These are phyloP conservation scores for Iris pallida DNA, from an alignment of 116 monocot species.

Conservation along the genomic window DNA sequence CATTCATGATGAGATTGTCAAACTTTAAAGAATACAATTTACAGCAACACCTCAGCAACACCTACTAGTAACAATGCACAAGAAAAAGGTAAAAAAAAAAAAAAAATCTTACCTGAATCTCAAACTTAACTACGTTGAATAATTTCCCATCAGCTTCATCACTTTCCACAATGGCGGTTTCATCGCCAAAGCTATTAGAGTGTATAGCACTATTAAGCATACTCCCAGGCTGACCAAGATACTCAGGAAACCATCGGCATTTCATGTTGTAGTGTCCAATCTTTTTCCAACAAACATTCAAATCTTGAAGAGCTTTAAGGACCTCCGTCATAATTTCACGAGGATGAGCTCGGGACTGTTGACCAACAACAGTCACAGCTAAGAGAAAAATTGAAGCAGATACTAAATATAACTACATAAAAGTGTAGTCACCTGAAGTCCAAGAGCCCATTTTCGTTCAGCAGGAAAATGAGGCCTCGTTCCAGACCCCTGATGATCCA, in stretches of 20 bases:
- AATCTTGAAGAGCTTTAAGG: constrained; percentile 54
- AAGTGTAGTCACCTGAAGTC: constrained; percentile 59
- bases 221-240: constrained; percentile 14
- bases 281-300: constrained; percentile 53
- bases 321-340: constrained; percentile 61
- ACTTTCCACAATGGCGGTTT: constrained; percentile 41
- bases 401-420: not conserved
- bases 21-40: too few relatives aligned
- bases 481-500: constrained; percentile 57
- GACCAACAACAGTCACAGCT: not conserved
- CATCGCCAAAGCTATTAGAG: constrained; percentile 25
- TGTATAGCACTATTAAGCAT: constrained; percentile 18
- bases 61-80: not conserved
- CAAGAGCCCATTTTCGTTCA: constrained; percentile 93
- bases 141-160: constrained; percentile 24
- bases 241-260: constrained; percentile 48
- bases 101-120: constrained; percentile 39
- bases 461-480: constrained; percentile 43
- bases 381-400: not conserved
- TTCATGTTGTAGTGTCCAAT: constrained; percentile 64
- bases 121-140: constrained; percentile 42
- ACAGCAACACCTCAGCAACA: too few relatives aligned
- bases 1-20: too few relatives aligned
- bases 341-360: constrained; percentile 54
- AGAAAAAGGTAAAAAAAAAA: not conserved